Evolutionary conservation across 2,329 filamentous ascomycete species (phyloP).

Genomic region (Teratosphaeria epicoccoides): DNA sequence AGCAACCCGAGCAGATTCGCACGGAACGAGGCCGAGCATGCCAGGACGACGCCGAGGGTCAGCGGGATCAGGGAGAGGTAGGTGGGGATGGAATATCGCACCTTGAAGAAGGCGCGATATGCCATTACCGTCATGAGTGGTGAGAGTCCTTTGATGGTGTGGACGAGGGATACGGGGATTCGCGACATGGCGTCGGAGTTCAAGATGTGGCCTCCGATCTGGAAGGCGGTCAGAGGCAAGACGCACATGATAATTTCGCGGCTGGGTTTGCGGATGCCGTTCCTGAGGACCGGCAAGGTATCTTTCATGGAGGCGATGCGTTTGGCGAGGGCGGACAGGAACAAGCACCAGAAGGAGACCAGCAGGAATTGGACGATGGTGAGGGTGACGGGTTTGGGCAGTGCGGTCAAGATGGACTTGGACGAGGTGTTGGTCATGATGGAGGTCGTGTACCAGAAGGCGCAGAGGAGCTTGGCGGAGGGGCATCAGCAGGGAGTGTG

Average conservation of each 20-base stretch:
- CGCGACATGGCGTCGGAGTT: conserved; percentile 88
- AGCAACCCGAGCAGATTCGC: conserved; percentile 84
- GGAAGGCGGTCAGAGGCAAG: conserved; percentile 83
- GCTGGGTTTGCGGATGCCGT: conserved; percentile 72
- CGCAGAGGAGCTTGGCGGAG: conserved; percentile 59
- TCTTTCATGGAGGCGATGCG: conserved; percentile 60
- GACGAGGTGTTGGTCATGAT: conserved; percentile 96
- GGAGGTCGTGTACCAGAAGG: conserved; percentile 90
- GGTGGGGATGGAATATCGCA: conserved; percentile 75
- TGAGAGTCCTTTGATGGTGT: conserved; percentile 96
- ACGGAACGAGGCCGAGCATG: conserved; percentile 84
- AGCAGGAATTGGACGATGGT: conserved; percentile 90
- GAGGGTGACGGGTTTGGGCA: conserved; percentile 81
- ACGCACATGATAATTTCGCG: conserved; percentile 76
- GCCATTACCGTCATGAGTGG: conserved; percentile 91
- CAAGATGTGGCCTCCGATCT: conserved; percentile 85
- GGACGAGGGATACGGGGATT: conserved; percentile 92
- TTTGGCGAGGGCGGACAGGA: conserved; percentile 65
- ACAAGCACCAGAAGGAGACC: conserved; percentile 76
- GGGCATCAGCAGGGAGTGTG: conserved; percentile 17
- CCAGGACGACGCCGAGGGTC: conserved; percentile 88
- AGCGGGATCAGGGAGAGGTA: conserved; percentile 70
- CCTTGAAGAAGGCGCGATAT: conserved; percentile 80
- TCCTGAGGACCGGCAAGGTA: conserved; percentile 65
- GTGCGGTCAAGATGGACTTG: conserved; percentile 88